phyloP scores from a whole-genome alignment of 148 eudicot species.

The Rhododendron ovatum region DNA sequence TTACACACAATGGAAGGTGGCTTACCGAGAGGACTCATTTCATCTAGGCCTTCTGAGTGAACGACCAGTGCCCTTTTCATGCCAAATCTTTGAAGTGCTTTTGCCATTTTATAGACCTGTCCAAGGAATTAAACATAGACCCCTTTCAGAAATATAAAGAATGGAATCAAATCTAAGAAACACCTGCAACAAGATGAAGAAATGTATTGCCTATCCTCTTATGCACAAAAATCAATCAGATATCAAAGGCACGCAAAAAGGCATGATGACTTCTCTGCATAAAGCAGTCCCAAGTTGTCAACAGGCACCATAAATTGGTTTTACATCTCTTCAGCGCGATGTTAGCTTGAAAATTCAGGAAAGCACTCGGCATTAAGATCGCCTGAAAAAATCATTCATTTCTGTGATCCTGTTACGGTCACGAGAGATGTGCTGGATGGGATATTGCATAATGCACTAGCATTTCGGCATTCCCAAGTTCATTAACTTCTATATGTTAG shows the following conservation, averaged over 20 bases:
- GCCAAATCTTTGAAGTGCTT: slow-evolving; percentile 91
- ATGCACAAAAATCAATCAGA: background rate
- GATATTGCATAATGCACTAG: background rate
- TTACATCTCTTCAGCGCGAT: background rate
- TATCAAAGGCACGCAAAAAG: background rate
- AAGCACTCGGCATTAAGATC: background rate
- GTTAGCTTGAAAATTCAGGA: background rate
- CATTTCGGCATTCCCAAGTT: background rate
- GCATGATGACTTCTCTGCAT: background rate
- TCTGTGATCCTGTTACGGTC: background rate
- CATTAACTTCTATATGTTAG: background rate
- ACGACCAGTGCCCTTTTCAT: slow-evolving; percentile 96
- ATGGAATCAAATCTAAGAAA: background rate
- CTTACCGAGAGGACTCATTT: slow-evolving; percentile 93
- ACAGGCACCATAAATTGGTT: background rate
- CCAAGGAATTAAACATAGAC: background rate
- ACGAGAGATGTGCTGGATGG: background rate
- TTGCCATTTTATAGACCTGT: slow-evolving; percentile 86
- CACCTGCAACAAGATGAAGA: background rate
- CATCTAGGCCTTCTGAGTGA: slow-evolving; percentile 92
- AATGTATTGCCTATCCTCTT: background rate
- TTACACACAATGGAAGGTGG: background rate
- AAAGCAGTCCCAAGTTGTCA: background rate
- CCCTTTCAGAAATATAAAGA: background rate
- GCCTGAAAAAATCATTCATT: background rate